A percentile compares a stretch with the other conserved stretches of the same genome.
phyloP scores from a whole-genome alignment of 192 early-diverging fungal genomes.

The Diversispora eburnea region DNA sequence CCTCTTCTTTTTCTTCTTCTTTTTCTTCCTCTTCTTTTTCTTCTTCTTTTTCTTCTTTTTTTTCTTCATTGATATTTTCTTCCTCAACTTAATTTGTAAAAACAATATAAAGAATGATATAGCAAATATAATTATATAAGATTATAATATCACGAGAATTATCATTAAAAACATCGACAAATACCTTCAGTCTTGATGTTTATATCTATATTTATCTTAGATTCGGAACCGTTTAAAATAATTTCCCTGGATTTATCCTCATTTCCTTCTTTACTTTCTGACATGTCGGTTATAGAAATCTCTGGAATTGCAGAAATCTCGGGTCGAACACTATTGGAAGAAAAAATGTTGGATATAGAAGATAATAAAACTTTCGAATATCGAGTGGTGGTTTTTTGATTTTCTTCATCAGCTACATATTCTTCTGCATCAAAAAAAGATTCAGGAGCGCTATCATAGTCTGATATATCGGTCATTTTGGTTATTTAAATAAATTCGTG shows the following conservation, averaged over 20 bases:
- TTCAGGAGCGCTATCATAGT: conserved; percentile 14
- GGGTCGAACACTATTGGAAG: not conserved
- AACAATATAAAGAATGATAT: too few species aligned
- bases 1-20: not conserved
- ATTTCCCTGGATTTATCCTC: not conserved
- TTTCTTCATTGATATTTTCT: too few species aligned
- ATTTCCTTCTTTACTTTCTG: not conserved
- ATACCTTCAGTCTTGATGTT: too few species aligned
- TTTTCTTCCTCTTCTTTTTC: not conserved
- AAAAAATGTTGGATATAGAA: not conserved
- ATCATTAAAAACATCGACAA: too few species aligned
- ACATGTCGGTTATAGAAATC: conserved; percentile 8
- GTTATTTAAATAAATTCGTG: too few species aligned
- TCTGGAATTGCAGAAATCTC: not conserved
- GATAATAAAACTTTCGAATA: not conserved
- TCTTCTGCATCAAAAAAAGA: conserved; percentile 22
- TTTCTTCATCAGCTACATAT: not conserved
- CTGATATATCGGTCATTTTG: not conserved
- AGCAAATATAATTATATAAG: too few species aligned
- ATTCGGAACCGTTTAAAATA: not conserved
- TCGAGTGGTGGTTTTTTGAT: not conserved
- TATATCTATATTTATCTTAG: too few species aligned
- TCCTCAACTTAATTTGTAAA: too few species aligned
- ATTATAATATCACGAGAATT: too few species aligned
- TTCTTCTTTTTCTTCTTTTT: too few species aligned